Percentiles rank a stretch among this genome's conserved stretches.
Conservation (phyloP, 2,329 filamentous ascomycete species). For the Colletotrichum sp. region DNA sequence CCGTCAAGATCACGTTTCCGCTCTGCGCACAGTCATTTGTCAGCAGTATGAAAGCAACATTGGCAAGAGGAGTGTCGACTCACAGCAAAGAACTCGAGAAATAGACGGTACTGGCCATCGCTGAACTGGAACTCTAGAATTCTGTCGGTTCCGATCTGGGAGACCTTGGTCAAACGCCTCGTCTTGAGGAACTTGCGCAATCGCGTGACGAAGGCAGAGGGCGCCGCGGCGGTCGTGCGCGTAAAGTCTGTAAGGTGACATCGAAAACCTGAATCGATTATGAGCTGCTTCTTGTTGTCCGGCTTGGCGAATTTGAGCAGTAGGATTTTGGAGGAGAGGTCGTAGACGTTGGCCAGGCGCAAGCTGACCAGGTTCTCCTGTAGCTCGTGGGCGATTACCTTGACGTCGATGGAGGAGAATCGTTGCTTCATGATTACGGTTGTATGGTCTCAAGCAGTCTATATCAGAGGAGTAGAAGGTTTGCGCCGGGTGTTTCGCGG, state of each 20-base stretch:
- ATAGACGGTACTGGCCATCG: constrained; percentile 86
- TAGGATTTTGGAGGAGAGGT: constrained; percentile 93
- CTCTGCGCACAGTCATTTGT: constrained; percentile 44
- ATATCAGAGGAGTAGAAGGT: neutral
- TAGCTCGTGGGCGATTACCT: constrained; percentile 93
- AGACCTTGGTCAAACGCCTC: constrained; percentile 78
- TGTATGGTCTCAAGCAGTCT: neutral
- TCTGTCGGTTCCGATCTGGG: constrained; percentile 90
- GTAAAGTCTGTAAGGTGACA: constrained; percentile 93
- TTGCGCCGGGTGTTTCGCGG: neutral
- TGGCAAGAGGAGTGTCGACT: neutral
- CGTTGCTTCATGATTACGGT: constrained; percentile 73
- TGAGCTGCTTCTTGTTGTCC: constrained; percentile 83
- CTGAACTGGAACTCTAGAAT: constrained; percentile 93
- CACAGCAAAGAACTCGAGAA: constrained; percentile 90
- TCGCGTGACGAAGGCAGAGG: constrained; percentile 83
- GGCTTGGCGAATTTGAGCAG: constrained; percentile 95
- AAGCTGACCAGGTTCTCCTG: constrained; percentile 76
- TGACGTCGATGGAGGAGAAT: constrained; percentile 81
- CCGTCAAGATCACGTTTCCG: constrained; percentile 93
- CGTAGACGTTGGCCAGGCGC: constrained; percentile 92
- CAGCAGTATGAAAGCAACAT: neutral
- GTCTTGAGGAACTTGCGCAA: constrained; percentile 90
- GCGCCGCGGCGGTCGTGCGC: constrained; percentile 82
- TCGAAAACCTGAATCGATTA: constrained; percentile 95